Conservation (phyloP, 192 early-diverging fungal genomes). For the Coemansia sp. region DNA sequence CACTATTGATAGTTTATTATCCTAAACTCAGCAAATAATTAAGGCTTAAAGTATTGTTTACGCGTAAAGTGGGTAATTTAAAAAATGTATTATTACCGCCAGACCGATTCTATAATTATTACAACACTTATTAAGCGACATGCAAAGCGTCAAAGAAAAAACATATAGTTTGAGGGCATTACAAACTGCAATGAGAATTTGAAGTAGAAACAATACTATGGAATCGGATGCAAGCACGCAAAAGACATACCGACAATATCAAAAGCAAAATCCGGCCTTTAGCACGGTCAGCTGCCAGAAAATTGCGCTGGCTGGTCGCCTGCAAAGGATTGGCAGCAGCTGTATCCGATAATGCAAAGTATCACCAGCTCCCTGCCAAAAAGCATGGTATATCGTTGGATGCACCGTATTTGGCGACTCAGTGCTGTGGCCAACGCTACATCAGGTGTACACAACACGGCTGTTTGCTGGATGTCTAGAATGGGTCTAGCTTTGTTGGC, state of each 20-base stretch:
- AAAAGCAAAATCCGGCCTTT: neutral
- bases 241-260: conserved; percentile 2
- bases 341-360: neutral
- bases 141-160: too few species aligned
- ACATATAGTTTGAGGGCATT: neutral
- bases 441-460: neutral
- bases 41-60: too few species aligned
- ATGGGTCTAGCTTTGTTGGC: too few species aligned
- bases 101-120: too few species aligned
- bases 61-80: too few species aligned
- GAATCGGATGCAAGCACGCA: neutral
- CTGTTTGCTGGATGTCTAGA: too few species aligned
- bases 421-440: neutral
- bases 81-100: too few species aligned
- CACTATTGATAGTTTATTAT: too few species aligned
- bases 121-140: too few species aligned
- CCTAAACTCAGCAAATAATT: too few species aligned
- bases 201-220: neutral
- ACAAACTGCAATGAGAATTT: neutral
- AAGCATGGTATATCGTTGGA: neutral
- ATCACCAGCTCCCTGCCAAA: neutral
- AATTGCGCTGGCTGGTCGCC: neutral
- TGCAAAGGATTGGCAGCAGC: neutral
- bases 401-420: neutral
- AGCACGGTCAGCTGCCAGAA: neutral